phyloP scores from a whole-genome alignment of 1,284 basidiomycete species.

The Exsudoporus floridanus region DNA sequence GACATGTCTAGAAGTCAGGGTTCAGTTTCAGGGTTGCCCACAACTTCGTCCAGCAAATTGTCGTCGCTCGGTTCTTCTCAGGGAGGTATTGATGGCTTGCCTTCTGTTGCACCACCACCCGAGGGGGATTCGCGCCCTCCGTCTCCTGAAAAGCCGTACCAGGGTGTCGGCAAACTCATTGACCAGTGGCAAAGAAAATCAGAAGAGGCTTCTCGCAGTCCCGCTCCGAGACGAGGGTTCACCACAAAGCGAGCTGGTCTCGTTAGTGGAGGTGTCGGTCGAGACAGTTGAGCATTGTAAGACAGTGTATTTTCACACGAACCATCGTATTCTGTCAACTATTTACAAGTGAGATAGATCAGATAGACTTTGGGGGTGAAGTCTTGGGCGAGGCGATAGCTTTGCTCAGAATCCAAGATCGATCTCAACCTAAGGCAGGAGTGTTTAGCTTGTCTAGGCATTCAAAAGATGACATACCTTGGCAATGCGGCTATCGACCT shows the following conservation, averaged over 20 bases:
- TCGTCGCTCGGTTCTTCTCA: slow-evolving; percentile 12
- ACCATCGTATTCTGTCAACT: slow-evolving; percentile 5
- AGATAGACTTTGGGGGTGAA: background rate
- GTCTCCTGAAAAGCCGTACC: slow-evolving; percentile 73
- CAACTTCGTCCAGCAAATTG: slow-evolving; percentile 23
- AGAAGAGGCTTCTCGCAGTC: slow-evolving; percentile 45
- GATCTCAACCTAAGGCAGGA: slow-evolving; percentile 4
- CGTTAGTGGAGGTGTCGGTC: slow-evolving; percentile 30
- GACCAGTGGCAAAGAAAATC: slow-evolving; percentile 82
- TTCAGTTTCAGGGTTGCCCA: slow-evolving; percentile 26
- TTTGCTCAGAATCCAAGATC: slow-evolving; percentile 5
- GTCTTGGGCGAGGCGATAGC: background rate
- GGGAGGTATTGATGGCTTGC: slow-evolving; percentile 28
- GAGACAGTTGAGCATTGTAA: slow-evolving; percentile 24
- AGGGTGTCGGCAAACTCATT: slow-evolving; percentile 77
- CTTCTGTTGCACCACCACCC: slow-evolving; percentile 22
- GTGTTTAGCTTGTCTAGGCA: background rate
- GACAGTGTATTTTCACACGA: slow-evolving; percentile 7
- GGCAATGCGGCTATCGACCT: slow-evolving; percentile 8
- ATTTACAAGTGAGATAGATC: slow-evolving; percentile 13
- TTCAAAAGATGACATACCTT: slow-evolving; percentile 4
- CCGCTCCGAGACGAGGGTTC: slow-evolving; percentile 38
- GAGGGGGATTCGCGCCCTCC: slow-evolving; percentile 46
- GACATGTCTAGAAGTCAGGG: slow-evolving; percentile 17
- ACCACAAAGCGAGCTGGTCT: slow-evolving; percentile 45